These are phyloP conservation scores for Pharus latifolius DNA, from an alignment of 176 grass and related monocot species.

Conservation along the genomic window DNA sequence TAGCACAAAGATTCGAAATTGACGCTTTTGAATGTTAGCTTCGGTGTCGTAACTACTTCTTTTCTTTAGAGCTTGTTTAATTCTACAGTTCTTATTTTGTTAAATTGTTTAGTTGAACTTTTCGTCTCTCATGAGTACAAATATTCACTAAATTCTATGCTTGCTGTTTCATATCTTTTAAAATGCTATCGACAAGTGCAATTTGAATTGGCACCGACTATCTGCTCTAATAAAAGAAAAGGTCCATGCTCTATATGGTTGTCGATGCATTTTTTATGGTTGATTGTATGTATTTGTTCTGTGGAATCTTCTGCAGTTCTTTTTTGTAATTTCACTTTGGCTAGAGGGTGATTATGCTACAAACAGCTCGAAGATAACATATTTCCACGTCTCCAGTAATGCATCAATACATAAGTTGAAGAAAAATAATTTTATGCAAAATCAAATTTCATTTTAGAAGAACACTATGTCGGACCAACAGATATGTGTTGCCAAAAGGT, in stretches of 20 bases:
- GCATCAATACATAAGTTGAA: background rate
- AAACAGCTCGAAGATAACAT: background rate
- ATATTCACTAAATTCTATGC: background rate
- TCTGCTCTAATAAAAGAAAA: background rate
- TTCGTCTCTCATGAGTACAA: background rate
- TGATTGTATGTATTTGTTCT: background rate
- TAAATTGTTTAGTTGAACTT: conserved; percentile 1
- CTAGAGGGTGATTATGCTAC: background rate
- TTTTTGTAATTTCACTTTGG: background rate
- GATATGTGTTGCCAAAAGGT: background rate
- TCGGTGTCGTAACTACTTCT: conserved; percentile 22
- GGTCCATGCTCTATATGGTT: background rate
- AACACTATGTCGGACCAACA: background rate
- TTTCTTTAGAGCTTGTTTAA: conserved; percentile 13
- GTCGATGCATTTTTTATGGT: background rate
- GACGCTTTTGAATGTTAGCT: conserved; percentile 34
- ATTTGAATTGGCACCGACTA: background rate
- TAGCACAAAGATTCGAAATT: conserved; percentile 21
- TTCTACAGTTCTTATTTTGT: background rate
- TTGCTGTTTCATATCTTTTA: background rate
- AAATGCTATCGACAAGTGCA: background rate
- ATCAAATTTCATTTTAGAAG: background rate
- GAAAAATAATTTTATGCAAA: background rate
- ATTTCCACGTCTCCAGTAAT: background rate
- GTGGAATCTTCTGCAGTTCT: background rate